A percentile compares a stretch with the other conserved stretches of the same genome.
These are phyloP conservation scores for Emydomyces testavorans DNA, from an alignment of 2,329 filamentous ascomycete species.

Conservation along the genomic window DNA sequence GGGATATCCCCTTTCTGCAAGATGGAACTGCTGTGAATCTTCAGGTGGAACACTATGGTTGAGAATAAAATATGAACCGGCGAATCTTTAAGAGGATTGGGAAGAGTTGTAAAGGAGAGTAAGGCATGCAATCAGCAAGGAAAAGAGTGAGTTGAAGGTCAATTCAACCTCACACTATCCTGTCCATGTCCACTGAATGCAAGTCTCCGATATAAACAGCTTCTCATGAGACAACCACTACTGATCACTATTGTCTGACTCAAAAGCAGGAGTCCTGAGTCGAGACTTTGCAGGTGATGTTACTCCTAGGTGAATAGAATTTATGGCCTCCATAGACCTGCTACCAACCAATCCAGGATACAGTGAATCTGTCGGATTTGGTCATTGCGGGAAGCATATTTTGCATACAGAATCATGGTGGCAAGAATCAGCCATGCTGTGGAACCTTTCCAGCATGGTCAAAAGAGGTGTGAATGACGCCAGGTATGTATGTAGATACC, in stretches of 20 bases:
- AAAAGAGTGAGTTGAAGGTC: neutral
- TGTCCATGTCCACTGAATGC: neutral
- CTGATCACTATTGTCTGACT: neutral
- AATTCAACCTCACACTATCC: too few relatives aligned
- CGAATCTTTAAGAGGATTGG: neutral
- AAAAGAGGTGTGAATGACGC: neutral
- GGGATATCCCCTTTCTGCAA: neutral
- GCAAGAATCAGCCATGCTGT: neutral
- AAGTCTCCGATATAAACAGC: neutral
- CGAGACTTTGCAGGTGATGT: neutral
- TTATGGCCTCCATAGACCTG: neutral
- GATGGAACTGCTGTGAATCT: neutral
- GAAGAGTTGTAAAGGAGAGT: neutral
- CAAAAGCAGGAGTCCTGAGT: neutral
- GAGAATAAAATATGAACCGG: neutral
- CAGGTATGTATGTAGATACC: neutral
- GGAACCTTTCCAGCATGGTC: constrained; percentile 1
- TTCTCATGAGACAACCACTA: neutral
- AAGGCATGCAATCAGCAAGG: neutral
- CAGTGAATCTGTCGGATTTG: neutral
- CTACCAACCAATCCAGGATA: neutral
- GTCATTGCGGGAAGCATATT: neutral
- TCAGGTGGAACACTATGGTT: neutral
- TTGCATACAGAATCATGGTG: neutral
- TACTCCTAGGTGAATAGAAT: neutral